These are phyloP conservation scores for Paradendryphiella salina DNA, from an alignment of 2,329 filamentous ascomycete genomes.

Conservation along the genomic window DNA sequence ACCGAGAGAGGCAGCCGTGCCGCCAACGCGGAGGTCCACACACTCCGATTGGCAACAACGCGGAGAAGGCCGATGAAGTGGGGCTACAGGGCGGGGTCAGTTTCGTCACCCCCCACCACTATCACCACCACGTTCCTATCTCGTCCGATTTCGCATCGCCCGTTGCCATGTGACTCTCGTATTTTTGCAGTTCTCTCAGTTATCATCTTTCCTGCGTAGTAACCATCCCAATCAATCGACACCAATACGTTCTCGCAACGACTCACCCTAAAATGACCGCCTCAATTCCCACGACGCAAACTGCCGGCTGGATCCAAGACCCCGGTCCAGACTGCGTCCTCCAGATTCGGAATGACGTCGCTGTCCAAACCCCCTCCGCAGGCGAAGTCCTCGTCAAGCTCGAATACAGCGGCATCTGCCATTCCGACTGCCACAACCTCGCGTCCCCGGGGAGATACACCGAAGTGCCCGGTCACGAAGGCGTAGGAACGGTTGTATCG, in stretches of 20 bases:
- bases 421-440: conserved; percentile 54
- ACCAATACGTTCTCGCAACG: neutral
- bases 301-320: conserved; percentile 44
- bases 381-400: conserved; percentile 54
- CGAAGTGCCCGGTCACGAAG: conserved; percentile 54
- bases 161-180: too few relatives aligned
- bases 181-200: neutral
- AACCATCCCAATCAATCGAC: too few relatives aligned
- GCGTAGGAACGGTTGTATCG: conserved; percentile 50
- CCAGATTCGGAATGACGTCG: conserved; percentile 42
- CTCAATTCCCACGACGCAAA: conserved; percentile 41
- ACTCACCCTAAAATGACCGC: neutral
- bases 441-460: conserved; percentile 51
- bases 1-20: neutral
- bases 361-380: conserved; percentile 45
- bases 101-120: neutral
- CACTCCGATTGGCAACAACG: conserved; percentile 11
- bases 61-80: conserved; percentile 5
- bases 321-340: conserved; percentile 43
- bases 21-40: conserved; percentile 7
- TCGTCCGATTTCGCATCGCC: neutral
- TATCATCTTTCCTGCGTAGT: too few relatives aligned
- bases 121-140: neutral
- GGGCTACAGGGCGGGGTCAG: conserved; percentile 9
- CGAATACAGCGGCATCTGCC: conserved; percentile 54